Evolutionary conservation across 768 basidiomycete species (phyloP), one percentile per base, ranked within the genome.

Genomic region (Tubosaeta sp.): DNA sequence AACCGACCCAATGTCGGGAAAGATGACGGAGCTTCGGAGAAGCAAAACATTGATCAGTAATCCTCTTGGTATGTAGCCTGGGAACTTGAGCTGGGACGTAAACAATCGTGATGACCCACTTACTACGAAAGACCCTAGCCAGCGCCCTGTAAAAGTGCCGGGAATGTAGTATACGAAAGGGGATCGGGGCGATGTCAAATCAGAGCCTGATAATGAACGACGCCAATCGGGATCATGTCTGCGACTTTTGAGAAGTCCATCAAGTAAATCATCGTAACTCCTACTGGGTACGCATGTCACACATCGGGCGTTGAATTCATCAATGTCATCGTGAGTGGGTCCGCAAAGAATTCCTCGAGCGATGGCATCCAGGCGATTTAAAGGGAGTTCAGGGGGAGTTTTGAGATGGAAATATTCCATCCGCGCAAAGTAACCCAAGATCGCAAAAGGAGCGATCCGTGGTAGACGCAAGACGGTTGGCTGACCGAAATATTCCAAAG

Each of bases 71-170:
- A 72, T 5, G 75, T 73, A 12, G 69, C 65, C 79, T 79, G 30
- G n/a, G 47, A 36, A 40, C 47, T 24, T 51, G 45, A 53, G 48
- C 22, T 32, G 16, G 25, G 21, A 52, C 36, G 43, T 16, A 27
- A 41, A 44, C 10, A 10, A 34, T 52, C 21, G 25, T 48, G 40
- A 45, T 11, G 19, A 30, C 9, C 25, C 19, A 54, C 74, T 48
- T 54, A 81, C 80, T 12, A 79, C 71, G 35, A 67, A 72, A 9
- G 78, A 75, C 3, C 79, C 79, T 47, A 73, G 70, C 78, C 78
- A 82, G 32, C 61, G 65, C 18, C 80, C 81, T 3, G 72, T 71
- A 24, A 81, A 65, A 1, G 69, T 66, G 11, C 75, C 79, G 21
- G 74, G 67, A 45, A 66, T 64, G 56, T 82, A 80, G 18, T 66